phyloP scores from a whole-genome alignment of 176 grass and related monocot species.

The Melocanna baccifera region DNA sequence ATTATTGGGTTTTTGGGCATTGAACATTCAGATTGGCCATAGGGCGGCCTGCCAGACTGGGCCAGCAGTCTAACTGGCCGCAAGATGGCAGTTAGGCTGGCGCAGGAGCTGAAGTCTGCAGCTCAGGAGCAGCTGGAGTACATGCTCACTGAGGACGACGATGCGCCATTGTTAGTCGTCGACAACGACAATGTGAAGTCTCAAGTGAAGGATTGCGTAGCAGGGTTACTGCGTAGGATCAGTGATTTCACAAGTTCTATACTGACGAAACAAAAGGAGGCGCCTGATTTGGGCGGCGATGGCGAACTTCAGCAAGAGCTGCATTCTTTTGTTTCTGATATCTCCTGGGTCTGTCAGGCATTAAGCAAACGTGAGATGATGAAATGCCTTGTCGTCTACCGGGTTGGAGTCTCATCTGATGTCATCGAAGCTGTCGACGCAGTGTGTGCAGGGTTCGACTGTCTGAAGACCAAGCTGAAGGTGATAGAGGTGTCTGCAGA shows the following conservation, averaged over 20 bases:
- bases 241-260: conserved; percentile 35
- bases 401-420: conserved; percentile 44
- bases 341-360: conserved; percentile 78
- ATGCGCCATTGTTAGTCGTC: conserved; percentile 55
- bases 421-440: conserved; percentile 28
- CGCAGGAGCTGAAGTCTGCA: conserved; percentile 62
- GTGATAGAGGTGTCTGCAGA: conserved; percentile 68
- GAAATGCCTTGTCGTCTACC: conserved; percentile 60
- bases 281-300: not conserved
- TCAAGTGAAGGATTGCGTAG: conserved; percentile 55
- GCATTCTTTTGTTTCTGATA: conserved; percentile 47
- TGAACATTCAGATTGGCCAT: too few species aligned
- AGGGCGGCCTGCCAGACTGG: too few species aligned
- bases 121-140: conserved; percentile 91
- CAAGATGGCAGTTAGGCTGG: not conserved
- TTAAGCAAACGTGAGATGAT: conserved; percentile 93
- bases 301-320: conserved; percentile 28
- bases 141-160: conserved; percentile 95
- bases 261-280: not conserved
- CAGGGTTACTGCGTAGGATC: conserved; percentile 48
- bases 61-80: too few species aligned
- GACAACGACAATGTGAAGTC: conserved; percentile 46
- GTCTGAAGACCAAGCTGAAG: conserved; percentile 52
- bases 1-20: too few species aligned
- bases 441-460: not conserved